Evolutionary conservation across 768 basidiomycete species (phyloP).

Genomic region (Dacryopinax primogenitus): DNA sequence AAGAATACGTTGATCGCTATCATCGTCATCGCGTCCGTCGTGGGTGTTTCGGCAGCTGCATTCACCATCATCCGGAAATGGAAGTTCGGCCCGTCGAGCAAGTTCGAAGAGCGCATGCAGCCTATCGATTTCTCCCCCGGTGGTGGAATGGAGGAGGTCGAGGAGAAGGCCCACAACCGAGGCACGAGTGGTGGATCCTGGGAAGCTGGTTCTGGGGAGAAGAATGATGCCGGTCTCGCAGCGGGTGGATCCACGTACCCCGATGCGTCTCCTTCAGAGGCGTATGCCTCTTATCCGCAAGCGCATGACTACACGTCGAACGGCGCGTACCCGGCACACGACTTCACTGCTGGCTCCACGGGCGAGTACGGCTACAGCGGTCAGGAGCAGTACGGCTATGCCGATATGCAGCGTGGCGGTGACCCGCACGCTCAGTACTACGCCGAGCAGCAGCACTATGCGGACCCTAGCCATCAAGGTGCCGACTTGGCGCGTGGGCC

Average conservation of each 20-base stretch:
- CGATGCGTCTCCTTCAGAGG: slow-evolving; percentile 36
- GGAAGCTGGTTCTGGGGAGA: slow-evolving; percentile 45
- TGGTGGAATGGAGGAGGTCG: not conserved
- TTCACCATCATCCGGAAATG: slow-evolving; percentile 91
- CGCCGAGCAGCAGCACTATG: slow-evolving; percentile 3
- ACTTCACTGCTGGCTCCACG: slow-evolving; percentile 54
- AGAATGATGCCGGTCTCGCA: slow-evolving; percentile 35
- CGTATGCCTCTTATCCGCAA: slow-evolving; percentile 1
- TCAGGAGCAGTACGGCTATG: slow-evolving; percentile 40
- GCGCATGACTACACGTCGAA: slow-evolving; percentile 16
- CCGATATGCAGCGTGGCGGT: slow-evolving; percentile 58
- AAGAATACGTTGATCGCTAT: slow-evolving; percentile 42
- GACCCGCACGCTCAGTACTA: not conserved
- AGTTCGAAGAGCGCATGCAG: slow-evolving; percentile 71
- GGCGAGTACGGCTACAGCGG: slow-evolving; percentile 40
- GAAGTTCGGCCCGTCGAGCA: slow-evolving; percentile 70
- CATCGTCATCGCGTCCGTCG: slow-evolving; percentile 52
- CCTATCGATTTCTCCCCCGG: slow-evolving; percentile 45
- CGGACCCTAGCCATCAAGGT: not conserved
- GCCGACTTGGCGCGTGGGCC: not conserved
- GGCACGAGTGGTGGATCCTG: slow-evolving; percentile 29
- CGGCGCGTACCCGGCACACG: slow-evolving; percentile 38
- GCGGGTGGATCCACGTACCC: slow-evolving; percentile 25
- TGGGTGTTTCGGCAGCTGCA: slow-evolving; percentile 56
- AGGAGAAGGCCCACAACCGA: slow-evolving; percentile 6